These are phyloP conservation scores for Ceratocystis cacaofunesta DNA, from an alignment of 2,329 filamentous ascomycete species.

Conservation along the genomic window DNA sequence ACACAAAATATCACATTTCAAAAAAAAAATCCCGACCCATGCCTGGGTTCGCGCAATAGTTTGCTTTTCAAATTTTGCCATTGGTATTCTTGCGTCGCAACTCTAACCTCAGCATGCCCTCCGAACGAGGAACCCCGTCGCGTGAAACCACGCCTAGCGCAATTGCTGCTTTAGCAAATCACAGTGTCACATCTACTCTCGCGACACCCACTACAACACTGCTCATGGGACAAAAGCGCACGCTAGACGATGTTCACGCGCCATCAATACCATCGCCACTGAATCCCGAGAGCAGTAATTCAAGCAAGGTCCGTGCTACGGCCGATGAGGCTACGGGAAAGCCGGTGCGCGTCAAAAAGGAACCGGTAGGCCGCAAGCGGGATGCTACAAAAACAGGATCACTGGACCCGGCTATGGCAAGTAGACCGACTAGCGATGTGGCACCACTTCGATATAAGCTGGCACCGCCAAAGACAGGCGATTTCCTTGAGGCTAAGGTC, in stretches of 20 bases:
- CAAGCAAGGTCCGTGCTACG: conserved; percentile 24
- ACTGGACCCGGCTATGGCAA: conserved; percentile 35
- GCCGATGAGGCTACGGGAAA: conserved; percentile 36
- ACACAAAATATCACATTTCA: not conserved
- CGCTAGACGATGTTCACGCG: conserved; percentile 53
- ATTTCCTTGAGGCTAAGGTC: conserved; percentile 45
- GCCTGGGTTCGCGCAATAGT: not conserved
- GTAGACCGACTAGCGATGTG: conserved; percentile 28
- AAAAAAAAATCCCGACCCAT: not conserved
- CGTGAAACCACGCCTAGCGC: conserved; percentile 9
- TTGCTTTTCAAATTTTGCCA: not conserved
- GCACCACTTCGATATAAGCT: conserved; percentile 47
- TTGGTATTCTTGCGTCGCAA: too few relatives aligned
- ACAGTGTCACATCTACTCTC: not conserved
- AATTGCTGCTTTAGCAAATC: not conserved
- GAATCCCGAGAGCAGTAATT: conserved; percentile 40
- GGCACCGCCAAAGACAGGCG: conserved; percentile 44
- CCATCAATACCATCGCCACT: conserved; percentile 60
- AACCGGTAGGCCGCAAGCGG: conserved; percentile 48
- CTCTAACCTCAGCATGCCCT: not conserved
- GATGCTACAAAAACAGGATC: conserved; percentile 44
- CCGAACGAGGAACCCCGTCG: conserved; percentile 13
- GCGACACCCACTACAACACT: conserved; percentile 26
- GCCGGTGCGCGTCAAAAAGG: conserved; percentile 44
- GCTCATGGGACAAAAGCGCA: conserved; percentile 48